Conservation (phyloP, 768 basidiomycete genomes). For the Wakefieldia striispora region DNA sequence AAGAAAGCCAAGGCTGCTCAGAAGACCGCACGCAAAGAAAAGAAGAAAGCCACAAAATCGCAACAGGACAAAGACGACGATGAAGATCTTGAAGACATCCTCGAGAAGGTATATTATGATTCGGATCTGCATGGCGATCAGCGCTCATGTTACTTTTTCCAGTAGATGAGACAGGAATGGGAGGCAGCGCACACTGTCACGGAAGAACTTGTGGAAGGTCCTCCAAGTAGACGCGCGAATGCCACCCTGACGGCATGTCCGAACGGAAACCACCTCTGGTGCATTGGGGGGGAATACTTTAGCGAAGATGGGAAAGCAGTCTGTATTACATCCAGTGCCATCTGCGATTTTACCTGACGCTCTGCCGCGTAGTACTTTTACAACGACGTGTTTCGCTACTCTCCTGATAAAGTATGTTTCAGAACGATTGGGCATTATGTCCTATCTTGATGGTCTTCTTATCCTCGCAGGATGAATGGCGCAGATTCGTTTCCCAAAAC, state of each 20-base stretch:
- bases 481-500: constrained; percentile 77
- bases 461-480: constrained; percentile 74
- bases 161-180: constrained; percentile 83
- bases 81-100: constrained; percentile 79
- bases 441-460: no score
- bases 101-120: constrained; percentile 59
- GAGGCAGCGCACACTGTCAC: constrained; percentile 79
- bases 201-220: constrained; percentile 80
- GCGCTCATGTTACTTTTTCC: constrained; percentile 4
- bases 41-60: constrained; percentile 51
- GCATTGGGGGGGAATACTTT: constrained; percentile 85
- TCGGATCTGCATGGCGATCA: background rate
- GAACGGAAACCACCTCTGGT: constrained; percentile 78
- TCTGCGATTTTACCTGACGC: background rate
- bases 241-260: constrained; percentile 82
- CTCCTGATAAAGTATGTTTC: constrained; percentile 66
- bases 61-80: constrained; percentile 51
- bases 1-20: constrained; percentile 67
- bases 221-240: constrained; percentile 80
- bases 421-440: background rate
- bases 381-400: constrained; percentile 84
- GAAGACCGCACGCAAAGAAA: constrained; percentile 69
- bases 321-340: constrained; percentile 10
- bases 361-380: constrained; percentile 66
- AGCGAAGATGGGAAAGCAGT: constrained; percentile 83